phyloP scores from a whole-genome alignment of 495 filamentous ascomycete genomes.

The Penicillium cinerascens region DNA sequence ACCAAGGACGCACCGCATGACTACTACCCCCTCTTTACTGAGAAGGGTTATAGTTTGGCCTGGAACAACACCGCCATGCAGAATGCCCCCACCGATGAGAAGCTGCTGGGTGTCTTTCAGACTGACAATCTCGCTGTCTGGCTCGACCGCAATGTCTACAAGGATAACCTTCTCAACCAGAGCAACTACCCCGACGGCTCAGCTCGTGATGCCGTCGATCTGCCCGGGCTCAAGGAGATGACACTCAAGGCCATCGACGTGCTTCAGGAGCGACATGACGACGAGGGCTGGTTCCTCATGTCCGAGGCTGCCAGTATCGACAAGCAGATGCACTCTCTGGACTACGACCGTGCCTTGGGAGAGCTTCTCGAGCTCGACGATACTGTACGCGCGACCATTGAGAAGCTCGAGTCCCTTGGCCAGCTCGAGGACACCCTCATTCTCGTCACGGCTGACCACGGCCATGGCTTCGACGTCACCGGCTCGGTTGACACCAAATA shows the following conservation, averaged over 20 bases:
- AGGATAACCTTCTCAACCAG: conserved; percentile 53
- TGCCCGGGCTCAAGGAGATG: conserved; percentile 77
- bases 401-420: conserved; percentile 53
- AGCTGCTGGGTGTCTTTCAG: conserved; percentile 67
- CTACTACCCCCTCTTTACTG: conserved; percentile 63
- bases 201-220: conserved; percentile 55
- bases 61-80: conserved; percentile 63
- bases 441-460: conserved; percentile 72
- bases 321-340: conserved; percentile 74
- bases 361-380: conserved; percentile 76
- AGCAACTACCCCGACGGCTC: conserved; percentile 61
- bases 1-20: conserved; percentile 46
- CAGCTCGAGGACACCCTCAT: conserved; percentile 63
- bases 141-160: conserved; percentile 72
- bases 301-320: conserved; percentile 71
- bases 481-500: conserved; percentile 56
- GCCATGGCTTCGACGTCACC: conserved; percentile 69
- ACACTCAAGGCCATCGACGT: conserved; percentile 74
- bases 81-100: conserved; percentile 46
- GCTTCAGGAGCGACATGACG: conserved; percentile 55
- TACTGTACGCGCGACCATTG: conserved; percentile 64
- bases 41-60: conserved; percentile 61
- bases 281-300: conserved; percentile 75
- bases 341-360: conserved; percentile 72
- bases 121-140: conserved; percentile 63